Evolutionary conservation across 108 stramenopile genomes (phyloP).

Genomic region (Skeletonema potamos): DNA sequence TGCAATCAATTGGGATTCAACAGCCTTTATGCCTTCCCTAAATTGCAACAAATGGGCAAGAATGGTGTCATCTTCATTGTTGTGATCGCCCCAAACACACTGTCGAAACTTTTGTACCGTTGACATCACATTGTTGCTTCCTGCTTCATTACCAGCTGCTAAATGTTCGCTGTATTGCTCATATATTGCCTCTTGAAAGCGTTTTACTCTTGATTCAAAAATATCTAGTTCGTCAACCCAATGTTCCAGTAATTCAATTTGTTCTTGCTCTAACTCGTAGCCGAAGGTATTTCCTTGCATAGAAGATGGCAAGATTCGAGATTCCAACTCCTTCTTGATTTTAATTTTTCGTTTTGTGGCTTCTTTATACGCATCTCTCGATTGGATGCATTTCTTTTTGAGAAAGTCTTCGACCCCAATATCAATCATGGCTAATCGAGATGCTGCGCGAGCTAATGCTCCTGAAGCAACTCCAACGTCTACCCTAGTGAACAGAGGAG

Average conservation of each 20-base stretch:
- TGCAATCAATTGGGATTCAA: slow-evolving; percentile 55
- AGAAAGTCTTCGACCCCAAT: slow-evolving; percentile 45
- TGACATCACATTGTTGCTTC: slow-evolving; percentile 4
- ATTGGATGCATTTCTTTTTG: slow-evolving; percentile 14
- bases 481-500: slow-evolving; percentile 66
- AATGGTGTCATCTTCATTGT: slow-evolving; percentile 36
- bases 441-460: slow-evolving; percentile 48
- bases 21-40: slow-evolving; percentile 47
- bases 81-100: slow-evolving; percentile 18
- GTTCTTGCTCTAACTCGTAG: slow-evolving; percentile 37
- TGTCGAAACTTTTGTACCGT: slow-evolving; percentile 9
- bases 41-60: slow-evolving; percentile 55
- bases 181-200: slow-evolving; percentile 37
- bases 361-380: slow-evolving; percentile 38
- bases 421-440: slow-evolving; percentile 69
- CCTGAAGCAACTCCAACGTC: slow-evolving; percentile 68
- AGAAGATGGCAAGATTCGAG: slow-evolving; percentile 48
- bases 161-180: slow-evolving; percentile 26
- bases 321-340: slow-evolving; percentile 52
- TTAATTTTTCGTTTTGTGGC: slow-evolving; percentile 36
- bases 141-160: neutral
- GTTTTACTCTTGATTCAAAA: slow-evolving; percentile 57
- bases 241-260: slow-evolving; percentile 61
- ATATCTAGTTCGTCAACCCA: slow-evolving; percentile 76
- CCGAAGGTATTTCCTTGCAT: slow-evolving; percentile 14